Conservation (phyloP, 768 basidiomycete species). For the Boletus patriciae region DNA sequence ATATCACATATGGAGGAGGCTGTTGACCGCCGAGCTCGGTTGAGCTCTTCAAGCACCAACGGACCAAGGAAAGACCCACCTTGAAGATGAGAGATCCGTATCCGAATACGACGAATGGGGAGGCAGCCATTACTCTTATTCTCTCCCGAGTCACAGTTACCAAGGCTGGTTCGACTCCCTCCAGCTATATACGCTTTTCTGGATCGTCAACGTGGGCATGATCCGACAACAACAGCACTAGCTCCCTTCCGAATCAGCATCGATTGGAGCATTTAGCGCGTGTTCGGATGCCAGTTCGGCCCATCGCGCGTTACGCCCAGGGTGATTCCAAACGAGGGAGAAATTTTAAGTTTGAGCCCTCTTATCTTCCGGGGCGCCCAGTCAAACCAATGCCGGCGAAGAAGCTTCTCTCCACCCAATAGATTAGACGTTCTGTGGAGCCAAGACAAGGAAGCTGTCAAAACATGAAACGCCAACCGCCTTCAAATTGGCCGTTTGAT, state of each 20-base stretch:
- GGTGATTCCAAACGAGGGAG: not conserved
- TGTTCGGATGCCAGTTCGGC: not conserved
- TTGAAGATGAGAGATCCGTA: slow-evolving; percentile 95
- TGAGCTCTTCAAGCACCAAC: not conserved
- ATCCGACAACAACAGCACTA: not conserved
- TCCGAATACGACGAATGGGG: slow-evolving; percentile 81
- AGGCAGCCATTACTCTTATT: slow-evolving; percentile 4
- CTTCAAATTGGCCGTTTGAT: not conserved
- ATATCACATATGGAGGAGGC: slow-evolving; percentile 82
- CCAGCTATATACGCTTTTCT: slow-evolving; percentile 3
- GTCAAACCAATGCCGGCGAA: not conserved
- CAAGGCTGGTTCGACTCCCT: not conserved
- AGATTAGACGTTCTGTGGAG: not conserved
- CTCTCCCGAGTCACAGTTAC: not conserved
- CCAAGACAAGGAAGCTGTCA: not conserved
- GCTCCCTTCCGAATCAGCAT: not conserved
- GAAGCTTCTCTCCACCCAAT: not conserved
- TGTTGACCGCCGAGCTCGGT: slow-evolving; percentile 27
- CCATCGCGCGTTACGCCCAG: not conserved
- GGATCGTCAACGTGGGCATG: not conserved
- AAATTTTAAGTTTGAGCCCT: not conserved
- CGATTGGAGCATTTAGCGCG: not conserved
- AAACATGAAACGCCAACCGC: not conserved
- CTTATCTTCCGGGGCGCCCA: not conserved
- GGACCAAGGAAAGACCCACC: slow-evolving; percentile 36